These are phyloP conservation scores for Crithidia mellificae DNA, from an alignment of 208 protist species.

Conservation along the genomic window DNA sequence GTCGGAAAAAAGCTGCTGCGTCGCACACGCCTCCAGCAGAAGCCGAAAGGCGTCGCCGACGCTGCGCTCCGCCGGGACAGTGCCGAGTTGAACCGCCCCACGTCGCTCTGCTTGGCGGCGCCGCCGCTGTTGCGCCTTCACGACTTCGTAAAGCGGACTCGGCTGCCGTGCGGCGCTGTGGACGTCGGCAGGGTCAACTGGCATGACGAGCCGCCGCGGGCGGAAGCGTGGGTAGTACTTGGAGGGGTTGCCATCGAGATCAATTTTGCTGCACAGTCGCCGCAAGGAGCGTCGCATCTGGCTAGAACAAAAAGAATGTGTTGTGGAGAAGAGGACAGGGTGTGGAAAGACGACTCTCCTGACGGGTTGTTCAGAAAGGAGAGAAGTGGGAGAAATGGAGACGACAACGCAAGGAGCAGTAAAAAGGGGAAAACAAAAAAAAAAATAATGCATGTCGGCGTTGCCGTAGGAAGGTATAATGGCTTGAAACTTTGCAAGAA, in stretches of 20 bases:
- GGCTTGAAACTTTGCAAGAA: too few relatives aligned
- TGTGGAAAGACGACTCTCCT: conserved; percentile 5
- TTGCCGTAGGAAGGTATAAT: too few relatives aligned
- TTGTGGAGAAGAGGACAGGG: neutral
- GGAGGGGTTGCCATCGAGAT: conserved; percentile 48
- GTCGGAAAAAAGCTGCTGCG: conserved; percentile 27
- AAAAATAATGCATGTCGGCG: too few relatives aligned
- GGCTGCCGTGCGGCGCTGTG: conserved; percentile 51
- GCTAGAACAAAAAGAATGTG: neutral
- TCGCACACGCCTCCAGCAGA: conserved; percentile 65
- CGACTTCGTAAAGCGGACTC: conserved; percentile 54
- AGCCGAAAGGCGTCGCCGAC: conserved; percentile 80
- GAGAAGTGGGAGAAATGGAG: too few relatives aligned
- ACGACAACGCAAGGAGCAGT: too few relatives aligned
- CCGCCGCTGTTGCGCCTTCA: conserved; percentile 44
- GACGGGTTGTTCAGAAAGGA: too few relatives aligned
- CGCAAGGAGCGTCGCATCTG: conserved; percentile 33
- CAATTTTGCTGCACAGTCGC: conserved; percentile 39
- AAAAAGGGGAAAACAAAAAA: too few relatives aligned
- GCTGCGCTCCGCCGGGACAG: conserved; percentile 75
- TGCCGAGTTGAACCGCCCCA: conserved; percentile 63
- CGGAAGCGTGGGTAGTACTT: conserved; percentile 81
- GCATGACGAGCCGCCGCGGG: conserved; percentile 87
- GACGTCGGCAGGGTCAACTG: conserved; percentile 72
- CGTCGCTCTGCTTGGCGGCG: conserved; percentile 43